phyloP scores from a whole-genome alignment of 148 eudicot species.

The Polygonum maritimum region DNA sequence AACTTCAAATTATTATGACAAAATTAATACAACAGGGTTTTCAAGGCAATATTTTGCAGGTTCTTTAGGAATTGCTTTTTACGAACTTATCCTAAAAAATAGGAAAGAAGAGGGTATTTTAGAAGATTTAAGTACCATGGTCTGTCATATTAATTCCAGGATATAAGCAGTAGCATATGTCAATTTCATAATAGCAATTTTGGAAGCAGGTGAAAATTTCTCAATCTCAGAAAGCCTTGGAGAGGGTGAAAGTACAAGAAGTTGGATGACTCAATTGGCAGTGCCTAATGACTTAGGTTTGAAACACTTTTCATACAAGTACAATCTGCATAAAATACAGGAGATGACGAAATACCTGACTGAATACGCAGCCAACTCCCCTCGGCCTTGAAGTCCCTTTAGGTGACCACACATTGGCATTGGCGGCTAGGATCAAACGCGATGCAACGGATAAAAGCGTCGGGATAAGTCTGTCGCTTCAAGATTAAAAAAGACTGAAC shows the following conservation, averaged over 20 bases:
- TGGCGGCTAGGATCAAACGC: no score
- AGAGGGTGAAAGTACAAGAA: not conserved
- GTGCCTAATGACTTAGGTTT: not conserved
- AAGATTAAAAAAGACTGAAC: slow-evolving; percentile 36
- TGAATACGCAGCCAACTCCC: slow-evolving; percentile 50
- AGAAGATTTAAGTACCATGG: not conserved
- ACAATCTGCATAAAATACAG: not conserved
- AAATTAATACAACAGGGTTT: not conserved
- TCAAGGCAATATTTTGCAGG: no score
- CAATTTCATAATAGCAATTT: not conserved
- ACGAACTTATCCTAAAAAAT: not conserved
- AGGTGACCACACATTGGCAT: no score
- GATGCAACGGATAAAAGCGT: no score
- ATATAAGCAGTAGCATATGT: not conserved
- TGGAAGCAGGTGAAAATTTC: no score
- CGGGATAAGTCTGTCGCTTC: no score
- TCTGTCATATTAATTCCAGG: not conserved
- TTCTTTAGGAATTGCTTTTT: not conserved
- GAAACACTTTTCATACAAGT: not conserved
- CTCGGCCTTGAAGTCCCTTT: slow-evolving; percentile 78
- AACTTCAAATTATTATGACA: not conserved
- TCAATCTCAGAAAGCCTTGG: no score
- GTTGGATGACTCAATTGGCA: not conserved
- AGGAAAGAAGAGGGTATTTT: not conserved
- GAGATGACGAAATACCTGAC: slow-evolving; percentile 46